Conservation (phyloP, 2,329 filamentous ascomycete species). For the Incumbomyces lentus region DNA sequence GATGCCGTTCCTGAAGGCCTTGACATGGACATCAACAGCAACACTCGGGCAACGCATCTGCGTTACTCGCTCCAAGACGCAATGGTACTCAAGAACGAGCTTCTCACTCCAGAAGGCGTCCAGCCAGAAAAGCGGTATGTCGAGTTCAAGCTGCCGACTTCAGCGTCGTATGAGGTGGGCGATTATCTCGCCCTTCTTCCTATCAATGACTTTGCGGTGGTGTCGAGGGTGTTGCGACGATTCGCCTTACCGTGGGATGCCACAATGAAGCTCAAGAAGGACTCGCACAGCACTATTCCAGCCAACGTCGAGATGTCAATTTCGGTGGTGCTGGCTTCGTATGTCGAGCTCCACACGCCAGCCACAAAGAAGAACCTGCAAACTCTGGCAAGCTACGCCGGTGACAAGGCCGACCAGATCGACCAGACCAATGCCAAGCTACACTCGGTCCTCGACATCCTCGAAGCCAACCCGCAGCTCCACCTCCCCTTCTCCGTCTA, state of each 20-base stretch:
- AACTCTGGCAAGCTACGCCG: constrained; percentile 10
- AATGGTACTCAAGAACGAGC: constrained; percentile 44
- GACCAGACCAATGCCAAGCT: not conserved
- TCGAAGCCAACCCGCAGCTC: constrained; percentile 53
- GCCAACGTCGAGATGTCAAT: constrained; percentile 49
- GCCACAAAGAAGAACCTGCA: constrained; percentile 50
- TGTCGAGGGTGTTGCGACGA: constrained; percentile 51
- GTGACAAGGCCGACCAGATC: constrained; percentile 7
- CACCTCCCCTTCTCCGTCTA: constrained; percentile 56
- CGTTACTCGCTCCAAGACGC: constrained; percentile 56
- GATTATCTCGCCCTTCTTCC: constrained; percentile 69
- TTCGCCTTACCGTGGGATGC: constrained; percentile 63
- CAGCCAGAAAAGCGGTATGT: constrained; percentile 53
- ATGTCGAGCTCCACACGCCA: constrained; percentile 63
- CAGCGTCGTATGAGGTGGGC: constrained; percentile 57
- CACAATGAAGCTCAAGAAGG: constrained; percentile 49
- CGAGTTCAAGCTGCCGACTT: constrained; percentile 56
- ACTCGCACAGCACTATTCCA: constrained; percentile 44
- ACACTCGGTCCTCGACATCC: constrained; percentile 49
- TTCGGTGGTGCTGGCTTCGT: constrained; percentile 54
- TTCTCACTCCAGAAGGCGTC: constrained; percentile 42
- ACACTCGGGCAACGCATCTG: constrained; percentile 45
- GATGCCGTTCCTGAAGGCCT: constrained; percentile 28
- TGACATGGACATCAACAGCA: constrained; percentile 43
- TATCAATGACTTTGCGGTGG: constrained; percentile 52